These are phyloP conservation scores for Fragaria iinumae DNA, from an alignment of 306 rosid genomes.

Conservation along the genomic window DNA sequence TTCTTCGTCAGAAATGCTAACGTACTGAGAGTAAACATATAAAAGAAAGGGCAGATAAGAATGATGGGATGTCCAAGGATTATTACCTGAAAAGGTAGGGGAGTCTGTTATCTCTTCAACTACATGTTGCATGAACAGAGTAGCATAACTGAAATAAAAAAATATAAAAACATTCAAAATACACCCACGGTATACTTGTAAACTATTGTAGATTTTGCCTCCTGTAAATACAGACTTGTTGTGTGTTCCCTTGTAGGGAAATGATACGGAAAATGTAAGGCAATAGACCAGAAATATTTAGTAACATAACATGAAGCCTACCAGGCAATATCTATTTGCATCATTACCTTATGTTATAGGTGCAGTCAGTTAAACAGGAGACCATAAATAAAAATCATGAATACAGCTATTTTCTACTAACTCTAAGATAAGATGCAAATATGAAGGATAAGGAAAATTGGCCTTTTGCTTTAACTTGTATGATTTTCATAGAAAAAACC, in stretches of 20 bases:
- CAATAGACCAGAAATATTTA: background rate
- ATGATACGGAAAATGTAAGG: background rate
- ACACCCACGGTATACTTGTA: background rate
- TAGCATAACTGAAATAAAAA: conserved; percentile 58
- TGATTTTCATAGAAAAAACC: background rate
- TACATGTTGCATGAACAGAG: conserved; percentile 83
- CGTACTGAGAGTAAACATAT: background rate
- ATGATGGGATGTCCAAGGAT: conserved; percentile 21
- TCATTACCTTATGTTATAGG: conserved; percentile 1
- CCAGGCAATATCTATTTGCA: background rate
- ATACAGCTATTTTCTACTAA: background rate
- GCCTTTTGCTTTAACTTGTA: background rate
- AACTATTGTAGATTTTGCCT: background rate
- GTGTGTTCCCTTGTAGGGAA: background rate
- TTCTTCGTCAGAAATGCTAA: background rate
- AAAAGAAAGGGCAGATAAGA: background rate
- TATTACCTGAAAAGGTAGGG: conserved; percentile 72
- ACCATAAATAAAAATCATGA: background rate
- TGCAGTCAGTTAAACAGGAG: background rate
- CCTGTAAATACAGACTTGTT: background rate
- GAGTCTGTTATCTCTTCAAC: conserved; percentile 79
- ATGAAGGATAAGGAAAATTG: background rate
- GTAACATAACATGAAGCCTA: background rate
- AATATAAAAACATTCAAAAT: conserved; percentile 25
- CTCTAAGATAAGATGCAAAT: background rate